These are phyloP conservation scores for Annona cherimola DNA, from an alignment of 164 flowering plant genomes.

Conservation along the genomic window DNA sequence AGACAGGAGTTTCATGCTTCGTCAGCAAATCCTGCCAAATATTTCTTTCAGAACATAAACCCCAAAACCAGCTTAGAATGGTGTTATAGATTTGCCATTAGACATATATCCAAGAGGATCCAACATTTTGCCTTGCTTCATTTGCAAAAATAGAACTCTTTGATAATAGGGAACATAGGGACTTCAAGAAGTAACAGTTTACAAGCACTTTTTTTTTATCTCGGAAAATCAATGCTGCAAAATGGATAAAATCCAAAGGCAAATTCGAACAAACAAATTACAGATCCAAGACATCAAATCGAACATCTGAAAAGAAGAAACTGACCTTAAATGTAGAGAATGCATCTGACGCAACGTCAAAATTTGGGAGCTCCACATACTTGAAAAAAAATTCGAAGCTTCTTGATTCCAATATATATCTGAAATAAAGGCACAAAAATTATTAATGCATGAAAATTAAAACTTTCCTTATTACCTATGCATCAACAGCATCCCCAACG, in stretches of 20 bases:
- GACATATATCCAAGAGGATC: background rate
- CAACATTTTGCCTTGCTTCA: background rate
- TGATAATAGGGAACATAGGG: background rate
- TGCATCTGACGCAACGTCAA: conserved; percentile 96
- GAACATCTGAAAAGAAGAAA: background rate
- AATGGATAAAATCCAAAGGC: background rate
- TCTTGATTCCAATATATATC: conserved; percentile 86
- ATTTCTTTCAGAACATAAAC: conserved; percentile 7
- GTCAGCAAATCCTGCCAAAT: conserved; percentile 84
- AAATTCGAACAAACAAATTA: conserved; percentile 5
- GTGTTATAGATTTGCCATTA: background rate
- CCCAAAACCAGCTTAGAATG: background rate
- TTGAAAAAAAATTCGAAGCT: conserved; percentile 92
- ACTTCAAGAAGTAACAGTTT: background rate
- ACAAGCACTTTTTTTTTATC: background rate
- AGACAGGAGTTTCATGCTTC: conserved; percentile 60
- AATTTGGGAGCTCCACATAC: conserved; percentile 86
- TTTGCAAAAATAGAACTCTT: background rate
- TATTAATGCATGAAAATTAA: conserved; percentile 26
- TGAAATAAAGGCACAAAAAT: conserved; percentile 47
- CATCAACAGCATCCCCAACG: background rate
- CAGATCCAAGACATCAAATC: background rate
- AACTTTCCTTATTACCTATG: conserved; percentile 1
- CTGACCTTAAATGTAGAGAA: conserved; percentile 91
- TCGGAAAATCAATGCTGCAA: background rate